These are phyloP conservation scores for Solanum sitiens DNA, from an alignment of 257 asterid genomes.

Conservation along the genomic window DNA sequence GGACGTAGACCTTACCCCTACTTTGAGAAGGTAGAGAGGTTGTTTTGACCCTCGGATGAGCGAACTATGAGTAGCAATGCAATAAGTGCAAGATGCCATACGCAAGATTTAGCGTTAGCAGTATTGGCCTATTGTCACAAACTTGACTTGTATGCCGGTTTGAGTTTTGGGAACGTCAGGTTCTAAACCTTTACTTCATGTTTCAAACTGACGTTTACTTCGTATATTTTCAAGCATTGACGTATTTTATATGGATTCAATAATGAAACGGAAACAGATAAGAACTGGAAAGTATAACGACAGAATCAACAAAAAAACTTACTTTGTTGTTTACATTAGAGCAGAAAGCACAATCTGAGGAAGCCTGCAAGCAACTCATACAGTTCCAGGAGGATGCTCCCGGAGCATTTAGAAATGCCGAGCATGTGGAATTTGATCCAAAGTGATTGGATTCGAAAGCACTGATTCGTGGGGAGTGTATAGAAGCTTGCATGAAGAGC, in stretches of 20 bases:
- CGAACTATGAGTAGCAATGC: not conserved
- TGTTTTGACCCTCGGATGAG: not conserved
- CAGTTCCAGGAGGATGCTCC: conserved; percentile 45
- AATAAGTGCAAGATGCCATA: no score
- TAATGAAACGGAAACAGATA: not conserved
- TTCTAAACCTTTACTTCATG: not conserved
- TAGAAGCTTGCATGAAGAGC: conserved; percentile 34
- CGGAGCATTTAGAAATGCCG: conserved; percentile 13
- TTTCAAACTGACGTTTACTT: not conserved
- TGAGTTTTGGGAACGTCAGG: not conserved
- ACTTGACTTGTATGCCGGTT: not conserved
- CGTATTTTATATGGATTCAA: not conserved
- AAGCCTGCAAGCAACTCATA: conserved; percentile 35
- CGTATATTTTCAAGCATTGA: not conserved
- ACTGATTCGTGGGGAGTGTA: conserved; percentile 38
- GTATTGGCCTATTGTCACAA: not conserved
- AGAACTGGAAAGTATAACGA: not conserved
- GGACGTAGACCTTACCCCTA: not conserved
- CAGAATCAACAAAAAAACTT: conserved; percentile 9
- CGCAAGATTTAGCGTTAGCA: not conserved
- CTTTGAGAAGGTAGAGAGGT: not conserved
- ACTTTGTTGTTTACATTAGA: conserved; percentile 34
- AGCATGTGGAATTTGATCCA: conserved; percentile 52
- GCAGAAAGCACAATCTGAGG: conserved; percentile 48
- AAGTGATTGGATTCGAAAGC: conserved; percentile 36